Base-by-base conservation (phyloP, 441 rosid species). In the Viola pubescens region DNA sequence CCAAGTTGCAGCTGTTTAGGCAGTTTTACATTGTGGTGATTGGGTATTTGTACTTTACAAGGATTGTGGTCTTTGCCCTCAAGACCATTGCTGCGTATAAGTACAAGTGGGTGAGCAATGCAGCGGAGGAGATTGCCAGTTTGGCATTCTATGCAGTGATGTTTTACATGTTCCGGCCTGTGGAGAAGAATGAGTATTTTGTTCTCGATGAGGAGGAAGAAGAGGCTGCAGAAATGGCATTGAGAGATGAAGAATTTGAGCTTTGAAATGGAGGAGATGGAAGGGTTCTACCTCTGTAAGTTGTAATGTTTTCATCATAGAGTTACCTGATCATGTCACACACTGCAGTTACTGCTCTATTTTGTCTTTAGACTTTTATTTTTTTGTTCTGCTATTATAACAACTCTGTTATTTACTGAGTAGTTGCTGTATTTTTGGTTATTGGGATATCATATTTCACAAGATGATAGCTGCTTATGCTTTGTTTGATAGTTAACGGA, bases 81-180 rank as follows among this genome's bases (percentile, higher is more conserved):
- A 88, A 74, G 82, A 94, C 96, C 2, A 86, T 94, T 40, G 95
- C 96, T 0, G 92, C 95, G 2, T 94, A 94, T 37, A 88, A 82
- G 77, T 94, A 82, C 39, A 89, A 88, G 79, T 94, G 96, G 97
- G 94, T 90, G 65, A 86, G 94, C 62, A 79, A 76, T 79, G 91
- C 86, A 0, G 95, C 96, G 0, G 95, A 90, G 84, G 95, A 94
- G 86, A 68, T 70, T n/a, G 97, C 88, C 2, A 82, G 91, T 72
- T 62, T 88, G 62, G 79, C 70, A 39, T 86, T 94, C 63, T 94
- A 79, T 66, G 52, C 66, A 9, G 82, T 90, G 50, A 94, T 90
- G 79, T 88, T 94, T 69, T 80, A 85, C 60, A 88, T 90, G 99
- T 94, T 94, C 68, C 83, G 95, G 88, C 99, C 97, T 0, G 80